Conservation (phyloP, 2,329 filamentous ascomycete species). For the Seiridium cupressi region DNA sequence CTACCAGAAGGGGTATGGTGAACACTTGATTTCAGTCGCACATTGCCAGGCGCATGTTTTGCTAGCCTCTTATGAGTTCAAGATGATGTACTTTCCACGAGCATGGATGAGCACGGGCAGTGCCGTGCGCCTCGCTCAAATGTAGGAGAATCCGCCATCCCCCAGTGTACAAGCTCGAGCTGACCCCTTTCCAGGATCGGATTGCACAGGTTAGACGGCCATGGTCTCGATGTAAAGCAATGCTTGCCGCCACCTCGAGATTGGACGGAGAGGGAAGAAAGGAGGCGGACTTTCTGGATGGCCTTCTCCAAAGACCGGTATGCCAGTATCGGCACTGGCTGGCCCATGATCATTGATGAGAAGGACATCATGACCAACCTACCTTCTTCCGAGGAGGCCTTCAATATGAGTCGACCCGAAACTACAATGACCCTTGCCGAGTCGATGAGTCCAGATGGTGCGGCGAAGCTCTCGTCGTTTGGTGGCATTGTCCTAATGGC, state of each 20-base stretch:
- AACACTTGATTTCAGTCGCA: constrained; percentile 80
- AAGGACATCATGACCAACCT: constrained; percentile 85
- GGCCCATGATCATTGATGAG: constrained; percentile 94
- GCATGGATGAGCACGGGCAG: constrained; percentile 92
- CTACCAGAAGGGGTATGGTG: constrained; percentile 89
- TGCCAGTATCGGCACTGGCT: constrained; percentile 92
- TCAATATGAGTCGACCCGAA: constrained; percentile 74
- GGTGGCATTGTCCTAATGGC: constrained; percentile 81
- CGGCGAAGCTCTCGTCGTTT: constrained; percentile 71
- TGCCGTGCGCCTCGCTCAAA: constrained; percentile 77
- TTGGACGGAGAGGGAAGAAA: constrained; percentile 91
- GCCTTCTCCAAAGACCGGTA: constrained; percentile 88
- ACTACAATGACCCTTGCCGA: constrained; percentile 69
- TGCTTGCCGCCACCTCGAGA: constrained; percentile 83
- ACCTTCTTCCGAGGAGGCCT: constrained; percentile 81
- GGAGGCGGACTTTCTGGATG: constrained; percentile 93
- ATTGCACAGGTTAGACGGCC: constrained; percentile 80
- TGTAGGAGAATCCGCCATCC: constrained; percentile 49
- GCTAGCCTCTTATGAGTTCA: constrained; percentile 85
- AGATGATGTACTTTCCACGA: constrained; percentile 94
- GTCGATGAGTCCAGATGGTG: constrained; percentile 68
- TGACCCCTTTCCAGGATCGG: constrained; percentile 75
- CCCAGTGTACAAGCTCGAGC: constrained; percentile 35
- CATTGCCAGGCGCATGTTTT: constrained; percentile 85
- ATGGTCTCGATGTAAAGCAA: constrained; percentile 86